Percentiles rank a stretch among this genome's conserved stretches.
These are phyloP conservation scores for Lactarius trivialis DNA, from an alignment of 768 basidiomycete species.

Conservation along the genomic window DNA sequence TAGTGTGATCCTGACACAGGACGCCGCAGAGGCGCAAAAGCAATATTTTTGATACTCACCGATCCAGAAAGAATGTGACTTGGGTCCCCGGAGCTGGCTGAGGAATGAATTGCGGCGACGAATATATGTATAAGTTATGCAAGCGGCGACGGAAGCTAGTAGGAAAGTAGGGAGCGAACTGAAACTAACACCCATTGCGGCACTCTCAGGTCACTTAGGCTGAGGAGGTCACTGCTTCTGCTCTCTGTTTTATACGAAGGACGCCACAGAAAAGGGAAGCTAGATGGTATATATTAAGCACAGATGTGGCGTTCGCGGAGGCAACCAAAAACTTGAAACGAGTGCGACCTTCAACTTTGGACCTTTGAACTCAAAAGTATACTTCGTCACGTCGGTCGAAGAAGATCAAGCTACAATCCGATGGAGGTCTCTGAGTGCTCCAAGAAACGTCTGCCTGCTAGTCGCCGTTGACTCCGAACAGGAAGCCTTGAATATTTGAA, in stretches of 20 bases:
- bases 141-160: background rate
- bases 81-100: background rate
- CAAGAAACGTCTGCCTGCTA: too few relatives aligned
- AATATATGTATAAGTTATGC: background rate
- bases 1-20: background rate
- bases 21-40: too few relatives aligned
- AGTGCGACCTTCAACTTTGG: too few relatives aligned
- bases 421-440: background rate
- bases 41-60: background rate
- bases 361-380: background rate
- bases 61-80: conserved; percentile 12
- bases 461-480: too few relatives aligned
- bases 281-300: background rate
- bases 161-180: background rate
- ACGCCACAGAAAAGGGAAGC: background rate
- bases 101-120: conserved; percentile 5
- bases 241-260: background rate
- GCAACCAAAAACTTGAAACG: background rate
- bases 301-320: background rate
- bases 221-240: background rate
- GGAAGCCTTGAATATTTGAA: too few relatives aligned
- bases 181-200: background rate
- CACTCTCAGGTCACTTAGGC: background rate
- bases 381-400: too few relatives aligned
- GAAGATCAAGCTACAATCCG: background rate